These are phyloP conservation scores for Globisporangium nodosum DNA, from an alignment of 352 stramenopile species.

Conservation along the genomic window DNA sequence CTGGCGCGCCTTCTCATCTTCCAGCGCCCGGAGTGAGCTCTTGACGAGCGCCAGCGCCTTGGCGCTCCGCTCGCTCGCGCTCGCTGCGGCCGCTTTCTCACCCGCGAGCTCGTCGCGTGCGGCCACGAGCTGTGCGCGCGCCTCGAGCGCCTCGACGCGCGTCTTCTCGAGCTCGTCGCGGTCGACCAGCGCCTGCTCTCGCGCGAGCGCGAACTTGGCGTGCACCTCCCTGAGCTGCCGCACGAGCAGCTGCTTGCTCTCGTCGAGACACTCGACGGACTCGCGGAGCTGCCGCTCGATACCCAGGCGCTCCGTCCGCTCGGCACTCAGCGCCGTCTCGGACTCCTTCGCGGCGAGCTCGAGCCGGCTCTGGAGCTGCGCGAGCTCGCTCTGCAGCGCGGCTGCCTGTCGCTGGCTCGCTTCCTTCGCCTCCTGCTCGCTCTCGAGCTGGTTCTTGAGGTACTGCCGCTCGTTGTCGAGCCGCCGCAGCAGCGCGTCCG, in stretches of 20 bases:
- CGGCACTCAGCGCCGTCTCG: constrained; percentile 36
- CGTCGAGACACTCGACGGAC: constrained; percentile 37
- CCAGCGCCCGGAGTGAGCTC: constrained; percentile 44
- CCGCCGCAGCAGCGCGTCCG: constrained; percentile 63
- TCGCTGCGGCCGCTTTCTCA: constrained; percentile 49
- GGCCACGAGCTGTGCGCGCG: constrained; percentile 32
- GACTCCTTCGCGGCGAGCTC: constrained; percentile 30
- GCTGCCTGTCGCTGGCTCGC: constrained; percentile 32
- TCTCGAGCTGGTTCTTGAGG: constrained; percentile 69
- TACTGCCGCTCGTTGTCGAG: constrained; percentile 82
- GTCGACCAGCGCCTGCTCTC: constrained; percentile 55
- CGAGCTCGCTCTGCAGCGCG: constrained; percentile 38
- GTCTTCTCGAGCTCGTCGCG: constrained; percentile 61
- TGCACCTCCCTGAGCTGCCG: constrained; percentile 59
- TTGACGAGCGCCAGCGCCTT: constrained; percentile 57
- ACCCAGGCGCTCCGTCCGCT: constrained; percentile 20
- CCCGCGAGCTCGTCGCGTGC: constrained; percentile 48
- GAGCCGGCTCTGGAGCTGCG: constrained; percentile 25
- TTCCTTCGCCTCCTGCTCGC: constrained; percentile 42
- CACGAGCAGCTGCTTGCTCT: constrained; percentile 41
- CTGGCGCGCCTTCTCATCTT: constrained; percentile 54
- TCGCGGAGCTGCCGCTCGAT: constrained; percentile 37
- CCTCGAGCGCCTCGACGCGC: constrained; percentile 38
- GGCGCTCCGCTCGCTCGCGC: constrained; percentile 46
- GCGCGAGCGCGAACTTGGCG: constrained; percentile 41